Conservation (phyloP, 805 yeast genomes). For the Millerozyma miso region DNA sequence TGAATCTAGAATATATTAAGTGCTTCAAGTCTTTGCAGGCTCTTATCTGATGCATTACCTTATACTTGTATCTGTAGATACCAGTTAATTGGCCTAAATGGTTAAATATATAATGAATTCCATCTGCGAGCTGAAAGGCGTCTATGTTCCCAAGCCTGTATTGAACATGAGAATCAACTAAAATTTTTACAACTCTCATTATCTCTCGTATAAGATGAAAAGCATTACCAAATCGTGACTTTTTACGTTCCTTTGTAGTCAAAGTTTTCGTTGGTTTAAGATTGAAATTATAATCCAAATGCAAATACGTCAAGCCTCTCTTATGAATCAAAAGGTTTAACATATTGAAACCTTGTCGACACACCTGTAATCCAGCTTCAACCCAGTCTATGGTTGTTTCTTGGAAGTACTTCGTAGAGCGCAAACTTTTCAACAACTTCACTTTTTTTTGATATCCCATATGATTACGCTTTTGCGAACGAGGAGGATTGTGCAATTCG, state of each 20-base stretch:
- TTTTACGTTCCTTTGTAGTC: conserved; percentile 93
- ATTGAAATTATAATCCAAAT: conserved; percentile 92
- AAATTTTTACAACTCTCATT: conserved; percentile 70
- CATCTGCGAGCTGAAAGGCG: conserved; percentile 93
- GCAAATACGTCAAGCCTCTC: conserved; percentile 86
- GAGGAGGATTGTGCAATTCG: conserved; percentile 51
- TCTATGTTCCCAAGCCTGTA: conserved; percentile 86
- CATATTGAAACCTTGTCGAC: conserved; percentile 93
- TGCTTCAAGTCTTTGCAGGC: conserved; percentile 95
- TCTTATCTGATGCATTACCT: conserved; percentile 96
- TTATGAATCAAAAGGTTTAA: conserved; percentile 83
- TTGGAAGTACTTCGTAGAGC: conserved; percentile 82
- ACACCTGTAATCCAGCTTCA: conserved; percentile 93
- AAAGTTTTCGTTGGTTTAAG: conserved; percentile 93
- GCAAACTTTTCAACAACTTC: conserved; percentile 59
- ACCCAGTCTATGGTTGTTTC: conserved; percentile 96
- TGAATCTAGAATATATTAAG: conserved; percentile 80
- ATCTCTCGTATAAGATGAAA: conserved; percentile 92
- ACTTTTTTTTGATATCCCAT: conserved; percentile 47
- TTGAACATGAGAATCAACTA: conserved; percentile 94
- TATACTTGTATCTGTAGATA: conserved; percentile 91
- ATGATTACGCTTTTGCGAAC: conserved; percentile 18
- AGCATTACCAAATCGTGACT: conserved; percentile 93
- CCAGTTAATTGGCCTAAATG: conserved; percentile 97
- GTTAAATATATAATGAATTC: conserved; percentile 81